Evolutionary conservation across 768 basidiomycete genomes (phyloP).

Genomic region (Lyophyllum decastes): DNA sequence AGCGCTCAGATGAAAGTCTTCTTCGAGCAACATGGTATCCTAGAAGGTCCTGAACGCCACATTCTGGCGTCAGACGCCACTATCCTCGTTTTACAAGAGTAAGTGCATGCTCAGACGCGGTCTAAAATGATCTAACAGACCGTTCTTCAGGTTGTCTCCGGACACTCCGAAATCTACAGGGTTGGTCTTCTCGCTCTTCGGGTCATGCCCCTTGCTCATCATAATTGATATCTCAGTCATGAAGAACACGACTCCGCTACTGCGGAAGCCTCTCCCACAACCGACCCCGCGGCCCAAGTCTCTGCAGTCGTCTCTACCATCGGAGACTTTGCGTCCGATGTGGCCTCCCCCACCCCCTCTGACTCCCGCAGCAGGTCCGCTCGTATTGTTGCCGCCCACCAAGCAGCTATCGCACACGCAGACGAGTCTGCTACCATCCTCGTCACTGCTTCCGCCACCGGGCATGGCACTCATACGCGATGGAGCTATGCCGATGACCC

Average conservation of each 20-base stretch:
- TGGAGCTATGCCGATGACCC: neutral
- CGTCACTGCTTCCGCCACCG: constrained; percentile 1
- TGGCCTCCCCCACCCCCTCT: neutral
- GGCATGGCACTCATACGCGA: neutral
- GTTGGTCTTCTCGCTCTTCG: neutral
- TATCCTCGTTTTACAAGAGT: neutral
- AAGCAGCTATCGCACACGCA: neutral
- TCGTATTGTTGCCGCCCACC: neutral
- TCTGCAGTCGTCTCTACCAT: neutral
- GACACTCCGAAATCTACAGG: neutral
- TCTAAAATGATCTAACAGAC: neutral
- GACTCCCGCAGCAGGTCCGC: neutral
- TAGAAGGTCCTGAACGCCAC: neutral
- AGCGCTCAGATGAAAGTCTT: neutral
- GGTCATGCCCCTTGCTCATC: neutral
- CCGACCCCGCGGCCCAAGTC: neutral
- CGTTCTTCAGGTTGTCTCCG: neutral
- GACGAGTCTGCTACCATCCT: neutral
- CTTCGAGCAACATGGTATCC: neutral
- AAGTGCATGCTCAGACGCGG: neutral
- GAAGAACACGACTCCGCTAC: neutral
- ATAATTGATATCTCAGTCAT: neutral
- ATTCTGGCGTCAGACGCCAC: neutral
- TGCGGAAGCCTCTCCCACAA: neutral
- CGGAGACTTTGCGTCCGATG: neutral